These are phyloP conservation scores for Ceratocystis destructans DNA, from an alignment of 2,329 filamentous ascomycete species.

Conservation along the genomic window DNA sequence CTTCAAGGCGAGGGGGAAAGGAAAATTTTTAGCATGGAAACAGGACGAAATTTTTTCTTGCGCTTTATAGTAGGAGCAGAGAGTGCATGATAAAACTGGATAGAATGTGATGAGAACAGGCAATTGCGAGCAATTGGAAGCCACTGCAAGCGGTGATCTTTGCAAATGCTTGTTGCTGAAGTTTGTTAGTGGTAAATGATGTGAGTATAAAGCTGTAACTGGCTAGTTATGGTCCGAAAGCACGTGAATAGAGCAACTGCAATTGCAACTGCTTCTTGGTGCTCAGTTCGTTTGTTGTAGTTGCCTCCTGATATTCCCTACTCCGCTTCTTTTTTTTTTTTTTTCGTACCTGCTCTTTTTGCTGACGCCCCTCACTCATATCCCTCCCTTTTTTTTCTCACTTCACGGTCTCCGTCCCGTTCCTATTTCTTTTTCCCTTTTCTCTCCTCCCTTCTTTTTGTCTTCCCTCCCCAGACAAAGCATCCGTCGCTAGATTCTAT, in stretches of 20 bases:
- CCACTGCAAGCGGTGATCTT: neutral
- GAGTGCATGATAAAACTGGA: neutral
- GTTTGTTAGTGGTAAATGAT: neutral
- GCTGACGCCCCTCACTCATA: neutral
- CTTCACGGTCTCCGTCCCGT: neutral
- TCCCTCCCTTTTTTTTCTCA: conserved; percentile 2
- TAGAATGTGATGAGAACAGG: neutral
- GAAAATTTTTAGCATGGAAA: neutral
- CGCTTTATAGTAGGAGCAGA: neutral
- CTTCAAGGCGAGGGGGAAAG: neutral
- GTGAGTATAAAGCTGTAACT: neutral
- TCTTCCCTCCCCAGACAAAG: conserved; percentile 20
- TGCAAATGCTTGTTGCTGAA: neutral
- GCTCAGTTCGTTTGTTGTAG: neutral
- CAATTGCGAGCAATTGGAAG: neutral
- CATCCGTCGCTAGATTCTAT: conserved; percentile 23
- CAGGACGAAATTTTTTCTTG: neutral
- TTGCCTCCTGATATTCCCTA: conserved; percentile 5
- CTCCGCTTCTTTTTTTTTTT: conserved; percentile 1
- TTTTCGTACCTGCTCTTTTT: neutral
- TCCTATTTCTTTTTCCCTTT: conserved; percentile 6
- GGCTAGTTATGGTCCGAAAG: neutral
- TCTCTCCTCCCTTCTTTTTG: conserved; percentile 19
- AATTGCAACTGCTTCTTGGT: neutral
- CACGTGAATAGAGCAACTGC: neutral